Evolutionary conservation across 208 protist genomes (phyloP).

Genomic region (Acanthamoeba royreba): DNA sequence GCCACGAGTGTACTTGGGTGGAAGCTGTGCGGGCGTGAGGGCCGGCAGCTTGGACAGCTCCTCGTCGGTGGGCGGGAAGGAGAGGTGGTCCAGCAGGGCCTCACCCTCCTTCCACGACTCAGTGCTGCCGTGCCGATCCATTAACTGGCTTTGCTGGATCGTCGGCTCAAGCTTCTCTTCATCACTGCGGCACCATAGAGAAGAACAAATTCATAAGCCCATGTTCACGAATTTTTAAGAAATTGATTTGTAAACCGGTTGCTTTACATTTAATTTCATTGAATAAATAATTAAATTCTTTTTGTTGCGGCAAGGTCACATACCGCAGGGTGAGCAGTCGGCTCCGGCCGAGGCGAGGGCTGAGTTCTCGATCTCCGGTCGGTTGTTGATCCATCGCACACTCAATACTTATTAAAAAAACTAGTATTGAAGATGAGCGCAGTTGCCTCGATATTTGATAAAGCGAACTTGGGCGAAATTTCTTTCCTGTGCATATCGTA

Average conservation of each 20-base stretch:
- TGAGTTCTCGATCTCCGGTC: too few relatives aligned
- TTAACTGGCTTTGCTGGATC: background rate
- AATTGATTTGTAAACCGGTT: background rate
- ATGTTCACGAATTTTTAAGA: background rate
- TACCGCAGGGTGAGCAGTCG: too few relatives aligned
- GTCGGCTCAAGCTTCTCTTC: background rate
- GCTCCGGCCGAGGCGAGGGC: too few relatives aligned
- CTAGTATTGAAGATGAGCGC: too few relatives aligned
- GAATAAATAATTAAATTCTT: too few relatives aligned
- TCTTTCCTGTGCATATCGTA: too few relatives aligned
- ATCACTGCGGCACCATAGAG: background rate
- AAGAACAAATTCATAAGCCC: background rate
- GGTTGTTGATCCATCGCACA: too few relatives aligned
- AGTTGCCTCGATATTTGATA: too few relatives aligned
- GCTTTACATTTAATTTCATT: background rate
- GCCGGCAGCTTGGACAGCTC: constrained; percentile 53
- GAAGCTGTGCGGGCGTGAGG: constrained; percentile 44
- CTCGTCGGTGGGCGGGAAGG: constrained; percentile 66
- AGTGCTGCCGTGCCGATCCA: background rate
- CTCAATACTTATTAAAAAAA: too few relatives aligned
- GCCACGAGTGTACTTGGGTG: constrained; percentile 57
- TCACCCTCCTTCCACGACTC: background rate
- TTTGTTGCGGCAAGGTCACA: too few relatives aligned
- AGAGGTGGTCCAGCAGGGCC: constrained; percentile 49
- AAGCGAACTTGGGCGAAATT: too few relatives aligned